Percentiles rank a stretch among this genome's conserved stretches.
These are phyloP conservation scores for Pisolithus orientalis DNA, from an alignment of 768 basidiomycete genomes.

Conservation along the genomic window DNA sequence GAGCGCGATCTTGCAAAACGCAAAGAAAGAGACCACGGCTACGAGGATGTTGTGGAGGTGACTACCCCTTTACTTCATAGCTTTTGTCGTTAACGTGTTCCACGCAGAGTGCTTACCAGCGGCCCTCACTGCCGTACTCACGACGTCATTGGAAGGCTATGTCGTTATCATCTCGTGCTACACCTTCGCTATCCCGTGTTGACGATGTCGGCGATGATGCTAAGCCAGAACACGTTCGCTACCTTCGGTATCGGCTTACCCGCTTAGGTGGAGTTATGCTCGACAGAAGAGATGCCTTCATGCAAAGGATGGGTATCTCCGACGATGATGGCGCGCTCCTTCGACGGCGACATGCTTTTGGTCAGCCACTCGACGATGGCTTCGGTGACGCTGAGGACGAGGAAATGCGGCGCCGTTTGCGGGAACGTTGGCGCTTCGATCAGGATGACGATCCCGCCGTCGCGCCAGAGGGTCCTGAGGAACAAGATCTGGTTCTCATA, in stretches of 20 bases:
- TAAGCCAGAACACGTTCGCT: constrained; percentile 18
- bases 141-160: constrained; percentile 65
- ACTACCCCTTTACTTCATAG: constrained; percentile 12
- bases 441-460: constrained; percentile 51
- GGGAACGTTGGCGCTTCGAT: constrained; percentile 67
- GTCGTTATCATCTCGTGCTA: constrained; percentile 31
- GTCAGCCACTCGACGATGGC: constrained; percentile 21
- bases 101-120: constrained; percentile 64
- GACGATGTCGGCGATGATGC: constrained; percentile 15
- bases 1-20: constrained; percentile 57
- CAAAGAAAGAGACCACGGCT: constrained; percentile 71
- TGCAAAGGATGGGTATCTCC: constrained; percentile 18
- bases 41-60: constrained; percentile 87
- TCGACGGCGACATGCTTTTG: constrained; percentile 10
- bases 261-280: constrained; percentile 76
- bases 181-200: constrained; percentile 21
- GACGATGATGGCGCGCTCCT: constrained; percentile 1
- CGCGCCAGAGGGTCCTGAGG: constrained; percentile 56
- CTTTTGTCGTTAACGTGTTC: constrained; percentile 5
- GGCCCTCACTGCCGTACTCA: constrained; percentile 48
- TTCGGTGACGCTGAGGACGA: constrained; percentile 28
- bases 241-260: constrained; percentile 67
- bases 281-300: constrained; percentile 54
- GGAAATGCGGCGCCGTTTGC: constrained; percentile 37
- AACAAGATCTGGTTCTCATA: constrained; percentile 60